Percentiles rank a stretch among this genome's conserved stretches.
Evolutionary conservation across 495 filamentous ascomycete genomes (phyloP).

Genomic region (Cladorrhinum samala): DNA sequence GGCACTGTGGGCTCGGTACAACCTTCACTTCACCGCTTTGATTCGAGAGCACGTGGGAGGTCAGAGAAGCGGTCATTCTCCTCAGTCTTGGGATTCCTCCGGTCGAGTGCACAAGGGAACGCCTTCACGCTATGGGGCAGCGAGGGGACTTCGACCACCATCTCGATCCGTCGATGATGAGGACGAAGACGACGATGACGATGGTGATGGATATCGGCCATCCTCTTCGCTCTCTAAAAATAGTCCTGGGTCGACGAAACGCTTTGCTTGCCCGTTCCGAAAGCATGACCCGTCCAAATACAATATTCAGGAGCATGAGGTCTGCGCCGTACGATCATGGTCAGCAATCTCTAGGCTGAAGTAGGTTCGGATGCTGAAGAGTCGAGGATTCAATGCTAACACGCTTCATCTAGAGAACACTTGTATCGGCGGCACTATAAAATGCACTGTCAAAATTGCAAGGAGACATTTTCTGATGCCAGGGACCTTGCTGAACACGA

Average conservation of each 20-base stretch:
- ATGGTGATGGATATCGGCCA: slow-evolving; percentile 12
- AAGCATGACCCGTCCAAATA: slow-evolving; percentile 24
- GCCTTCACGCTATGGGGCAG: neutral
- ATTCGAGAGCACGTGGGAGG: slow-evolving; percentile 13
- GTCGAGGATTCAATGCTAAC: slow-evolving; percentile 2
- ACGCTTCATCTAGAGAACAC: slow-evolving; percentile 20
- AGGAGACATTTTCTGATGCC: slow-evolving; percentile 16
- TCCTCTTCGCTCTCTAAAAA: slow-evolving; percentile 15
- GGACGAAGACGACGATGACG: slow-evolving; percentile 23
- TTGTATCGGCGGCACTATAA: slow-evolving; percentile 26
- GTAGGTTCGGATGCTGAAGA: slow-evolving; percentile 1
- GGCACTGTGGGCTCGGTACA: slow-evolving; percentile 20
- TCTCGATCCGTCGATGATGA: slow-evolving; percentile 1
- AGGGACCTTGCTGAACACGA: slow-evolving; percentile 20
- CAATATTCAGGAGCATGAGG: slow-evolving; percentile 21
- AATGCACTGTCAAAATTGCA: slow-evolving; percentile 25
- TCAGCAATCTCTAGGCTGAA: slow-evolving; percentile 24
- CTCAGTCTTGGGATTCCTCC: slow-evolving; percentile 8
- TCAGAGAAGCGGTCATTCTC: slow-evolving; percentile 2
- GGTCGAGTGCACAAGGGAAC: slow-evolving; percentile 9
- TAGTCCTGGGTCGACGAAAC: slow-evolving; percentile 5
- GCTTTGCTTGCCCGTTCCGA: slow-evolving; percentile 25
- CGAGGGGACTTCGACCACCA: slow-evolving; percentile 6
- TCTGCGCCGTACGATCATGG: slow-evolving; percentile 23
- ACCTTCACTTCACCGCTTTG: slow-evolving; percentile 20